Evolutionary conservation across 2,329 filamentous ascomycete species (phyloP).

Genomic region (Cytospora leucostoma): DNA sequence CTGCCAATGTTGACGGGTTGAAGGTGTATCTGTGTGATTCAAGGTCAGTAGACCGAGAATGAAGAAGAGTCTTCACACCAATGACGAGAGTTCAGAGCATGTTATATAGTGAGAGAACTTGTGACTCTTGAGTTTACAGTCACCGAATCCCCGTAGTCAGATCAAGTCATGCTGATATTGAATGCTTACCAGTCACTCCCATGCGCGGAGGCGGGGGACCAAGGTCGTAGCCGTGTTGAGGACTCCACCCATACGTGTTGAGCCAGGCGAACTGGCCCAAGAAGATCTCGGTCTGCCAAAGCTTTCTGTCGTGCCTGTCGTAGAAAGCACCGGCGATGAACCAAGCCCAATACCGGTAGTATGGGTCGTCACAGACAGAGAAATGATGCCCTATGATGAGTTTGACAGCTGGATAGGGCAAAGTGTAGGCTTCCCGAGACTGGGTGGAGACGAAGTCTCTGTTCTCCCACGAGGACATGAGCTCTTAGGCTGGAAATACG

Average conservation of each 20-base stretch:
- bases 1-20: background rate
- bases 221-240: background rate
- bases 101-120: background rate
- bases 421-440: background rate
- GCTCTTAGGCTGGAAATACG: background rate
- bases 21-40: background rate
- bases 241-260: slow-evolving; percentile 11
- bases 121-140: slow-evolving; percentile 4
- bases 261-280: slow-evolving; percentile 30
- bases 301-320: slow-evolving; percentile 34
- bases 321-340: slow-evolving; percentile 39
- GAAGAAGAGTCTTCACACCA: background rate
- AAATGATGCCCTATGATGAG: slow-evolving; percentile 34
- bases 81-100: background rate
- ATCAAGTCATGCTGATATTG: background rate
- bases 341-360: slow-evolving; percentile 35
- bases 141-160: background rate
- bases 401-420: slow-evolving; percentile 29
- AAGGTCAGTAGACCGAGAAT: background rate
- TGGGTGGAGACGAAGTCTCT: background rate
- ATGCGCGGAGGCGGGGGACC: background rate
- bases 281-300: slow-evolving; percentile 39
- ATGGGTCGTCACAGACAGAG: slow-evolving; percentile 33
- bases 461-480: slow-evolving; percentile 2
- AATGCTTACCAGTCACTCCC: slow-evolving; percentile 12